These are phyloP conservation scores for Salvia hispanica DNA, from an alignment of 257 asterid genomes.

Conservation along the genomic window DNA sequence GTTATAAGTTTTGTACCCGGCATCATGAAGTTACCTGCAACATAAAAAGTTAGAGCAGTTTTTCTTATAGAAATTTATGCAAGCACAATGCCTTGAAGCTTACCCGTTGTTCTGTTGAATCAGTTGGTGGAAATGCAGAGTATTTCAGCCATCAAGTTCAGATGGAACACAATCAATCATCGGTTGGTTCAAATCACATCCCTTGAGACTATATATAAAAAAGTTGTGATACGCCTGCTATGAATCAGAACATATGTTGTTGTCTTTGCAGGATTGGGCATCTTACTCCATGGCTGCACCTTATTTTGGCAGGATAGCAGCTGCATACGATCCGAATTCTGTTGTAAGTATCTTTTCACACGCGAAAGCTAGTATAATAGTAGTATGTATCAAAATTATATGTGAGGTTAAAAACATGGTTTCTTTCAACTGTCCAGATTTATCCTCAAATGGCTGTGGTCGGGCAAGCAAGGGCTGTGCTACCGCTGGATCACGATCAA, in stretches of 20 bases:
- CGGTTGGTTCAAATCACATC: slow-evolving; percentile 40
- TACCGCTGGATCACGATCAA: slow-evolving; percentile 62
- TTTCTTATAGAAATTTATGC: background rate
- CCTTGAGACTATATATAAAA: background rate
- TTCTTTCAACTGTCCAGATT: slow-evolving; percentile 36
- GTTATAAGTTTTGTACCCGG: too few relatives aligned
- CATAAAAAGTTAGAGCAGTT: slow-evolving; percentile 2
- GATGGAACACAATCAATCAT: slow-evolving; percentile 43
- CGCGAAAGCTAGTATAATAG: background rate
- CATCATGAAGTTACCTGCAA: background rate
- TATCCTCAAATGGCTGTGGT: slow-evolving; percentile 62
- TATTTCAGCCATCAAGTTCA: slow-evolving; percentile 45
- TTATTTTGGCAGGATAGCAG: slow-evolving; percentile 45
- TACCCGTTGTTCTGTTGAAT: slow-evolving; percentile 6
- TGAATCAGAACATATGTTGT: background rate
- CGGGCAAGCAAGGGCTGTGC: slow-evolving; percentile 49
- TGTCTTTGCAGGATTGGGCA: slow-evolving; percentile 51
- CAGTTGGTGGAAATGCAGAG: slow-evolving; percentile 39
- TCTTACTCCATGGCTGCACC: slow-evolving; percentile 56
- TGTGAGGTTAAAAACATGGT: background rate
- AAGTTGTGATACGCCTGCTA: too few relatives aligned
- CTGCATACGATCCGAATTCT: slow-evolving; percentile 59
- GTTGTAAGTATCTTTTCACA: slow-evolving; percentile 42
- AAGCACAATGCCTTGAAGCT: background rate
- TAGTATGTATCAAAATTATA: background rate